Evolutionary conservation across 139 green algal species (phyloP).

Genomic region (Picochlorum sp.): DNA sequence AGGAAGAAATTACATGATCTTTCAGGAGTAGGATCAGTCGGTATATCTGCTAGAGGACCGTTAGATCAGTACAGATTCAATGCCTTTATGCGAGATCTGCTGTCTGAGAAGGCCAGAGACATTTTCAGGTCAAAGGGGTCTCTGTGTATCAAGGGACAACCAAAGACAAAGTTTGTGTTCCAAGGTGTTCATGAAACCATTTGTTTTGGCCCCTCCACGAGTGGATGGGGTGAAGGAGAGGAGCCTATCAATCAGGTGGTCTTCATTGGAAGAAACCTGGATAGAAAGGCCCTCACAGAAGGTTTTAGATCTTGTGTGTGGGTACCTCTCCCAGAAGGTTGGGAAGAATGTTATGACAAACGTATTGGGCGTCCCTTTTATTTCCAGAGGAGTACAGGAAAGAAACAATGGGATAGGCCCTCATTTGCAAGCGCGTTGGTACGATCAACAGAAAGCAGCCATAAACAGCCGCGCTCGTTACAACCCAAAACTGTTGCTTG

Average conservation of each 20-base stretch:
- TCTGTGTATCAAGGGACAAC: slow-evolving; percentile 57
- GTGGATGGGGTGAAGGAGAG: slow-evolving; percentile 53
- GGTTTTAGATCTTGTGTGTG: slow-evolving; percentile 66
- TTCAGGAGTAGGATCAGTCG: slow-evolving; percentile 54
- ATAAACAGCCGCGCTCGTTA: slow-evolving; percentile 31
- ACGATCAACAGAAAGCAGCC: slow-evolving; percentile 26
- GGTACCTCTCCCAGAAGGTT: slow-evolving; percentile 66
- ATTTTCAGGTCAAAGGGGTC: slow-evolving; percentile 81
- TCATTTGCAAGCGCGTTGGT: slow-evolving; percentile 32
- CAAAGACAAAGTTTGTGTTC: slow-evolving; percentile 73
- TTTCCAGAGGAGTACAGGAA: slow-evolving; percentile 14
- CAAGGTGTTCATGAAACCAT: slow-evolving; percentile 82
- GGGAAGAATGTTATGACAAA: slow-evolving; percentile 53
- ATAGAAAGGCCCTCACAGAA: slow-evolving; percentile 41
- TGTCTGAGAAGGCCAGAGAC: slow-evolving; percentile 68
- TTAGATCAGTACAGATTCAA: slow-evolving; percentile 78
- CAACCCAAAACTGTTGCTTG: slow-evolving; percentile 10
- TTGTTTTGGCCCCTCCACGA: slow-evolving; percentile 55
- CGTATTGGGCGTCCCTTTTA: slow-evolving; percentile 29
- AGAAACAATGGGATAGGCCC: slow-evolving; percentile 29
- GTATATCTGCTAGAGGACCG: slow-evolving; percentile 53
- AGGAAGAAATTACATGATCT: slow-evolving; percentile 63
- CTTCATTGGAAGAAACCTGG: slow-evolving; percentile 69
- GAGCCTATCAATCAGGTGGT: slow-evolving; percentile 66
- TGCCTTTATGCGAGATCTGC: slow-evolving; percentile 76